Evolutionary conservation across 2,329 filamentous ascomycete genomes (phyloP), one percentile per base, ranked within the genome.

Genomic region (Aspergillus fumigatus): DNA sequence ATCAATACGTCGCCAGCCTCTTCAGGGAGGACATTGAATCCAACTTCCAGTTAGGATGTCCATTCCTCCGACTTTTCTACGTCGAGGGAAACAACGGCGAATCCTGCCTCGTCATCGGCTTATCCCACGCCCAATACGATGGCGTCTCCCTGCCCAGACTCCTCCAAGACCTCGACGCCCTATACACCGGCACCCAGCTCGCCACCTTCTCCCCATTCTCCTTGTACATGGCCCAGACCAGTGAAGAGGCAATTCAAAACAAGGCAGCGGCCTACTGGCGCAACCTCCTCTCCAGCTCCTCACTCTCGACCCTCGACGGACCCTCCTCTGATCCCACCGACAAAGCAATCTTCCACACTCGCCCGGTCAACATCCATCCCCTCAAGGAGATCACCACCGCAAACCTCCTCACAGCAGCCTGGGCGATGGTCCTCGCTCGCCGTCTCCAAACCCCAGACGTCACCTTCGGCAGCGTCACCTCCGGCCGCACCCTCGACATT

Each of bases 71-170:
- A 56, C 80, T 82, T 70, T 76, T 83, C 67, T 77, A 80, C 51
- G 69, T 84, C 29, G 68, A 75, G 53, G 70, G 67, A 26, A 59
- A 50, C 2, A 45, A 65, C 10, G 66, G 70, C 17, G 58, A 72
- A 3, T 67, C 70, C 1, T 75, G 74, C 27, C 79, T 82, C 1
- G 53, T 67, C 32, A 77, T 87, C 66, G 80, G 84, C 54, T 79
- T 88, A 50, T 88, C 84, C 0, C 85, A 88, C 65, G 82, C 85
- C 0, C 84, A 86, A 60, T 88, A 88, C 67, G 85, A 88, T 59
- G 85, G 85, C 61, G 82, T 87, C 26, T 87, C 82, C 57, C 77
- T 88, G 2, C 84, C 84, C 0, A 70, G 77, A 3, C 73, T 87
- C 6, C 79, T 87, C 40, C 77, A 77, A 26, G 83, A 87, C 65